Percentiles rank a stretch among this genome's conserved stretches.
Evolutionary conservation across 2,329 filamentous ascomycete genomes (phyloP).

Genomic region (Colletotrichum truncatum): DNA sequence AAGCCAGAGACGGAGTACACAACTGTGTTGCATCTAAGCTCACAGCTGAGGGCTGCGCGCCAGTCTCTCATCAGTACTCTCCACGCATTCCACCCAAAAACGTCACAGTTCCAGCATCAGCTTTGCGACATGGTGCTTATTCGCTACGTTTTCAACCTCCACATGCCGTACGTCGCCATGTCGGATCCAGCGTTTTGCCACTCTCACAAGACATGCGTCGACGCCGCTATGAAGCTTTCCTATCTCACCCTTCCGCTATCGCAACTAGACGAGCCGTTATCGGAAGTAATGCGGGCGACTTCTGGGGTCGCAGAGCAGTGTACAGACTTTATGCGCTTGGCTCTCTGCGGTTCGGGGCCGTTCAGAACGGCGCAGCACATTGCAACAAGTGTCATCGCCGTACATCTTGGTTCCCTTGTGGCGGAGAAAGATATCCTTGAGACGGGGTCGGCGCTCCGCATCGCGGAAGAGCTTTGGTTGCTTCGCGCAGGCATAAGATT

Average conservation of each 20-base stretch:
- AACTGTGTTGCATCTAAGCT: constrained; percentile 54
- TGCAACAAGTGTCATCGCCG: constrained; percentile 48
- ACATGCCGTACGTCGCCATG: constrained; percentile 58
- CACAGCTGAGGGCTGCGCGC: constrained; percentile 51
- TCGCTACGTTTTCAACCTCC: constrained; percentile 60
- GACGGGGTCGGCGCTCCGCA: constrained; percentile 39
- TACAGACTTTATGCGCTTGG: constrained; percentile 48
- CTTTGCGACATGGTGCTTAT: constrained; percentile 52
- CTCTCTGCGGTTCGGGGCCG: constrained; percentile 48
- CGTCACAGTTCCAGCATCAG: constrained; percentile 51
- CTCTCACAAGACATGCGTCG: constrained; percentile 59
- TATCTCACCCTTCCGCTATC: constrained; percentile 34
- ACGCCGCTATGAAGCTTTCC: constrained; percentile 39
- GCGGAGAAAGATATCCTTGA: constrained; percentile 47
- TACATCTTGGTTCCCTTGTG: constrained; percentile 55
- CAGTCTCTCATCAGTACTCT: constrained; percentile 44
- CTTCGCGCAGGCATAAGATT: constrained; percentile 40
- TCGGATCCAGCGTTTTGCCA: constrained; percentile 59
- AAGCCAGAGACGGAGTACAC: constrained; percentile 52
- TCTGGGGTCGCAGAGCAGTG: not conserved
- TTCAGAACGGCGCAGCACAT: constrained; percentile 51
- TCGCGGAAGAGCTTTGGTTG: constrained; percentile 40
- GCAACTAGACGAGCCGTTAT: not conserved
- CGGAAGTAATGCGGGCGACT: not conserved
- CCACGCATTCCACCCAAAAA: constrained; percentile 22